Evolutionary conservation across 2,329 filamentous ascomycete genomes (phyloP).

Genomic region (Neofusicoccum sp.): DNA sequence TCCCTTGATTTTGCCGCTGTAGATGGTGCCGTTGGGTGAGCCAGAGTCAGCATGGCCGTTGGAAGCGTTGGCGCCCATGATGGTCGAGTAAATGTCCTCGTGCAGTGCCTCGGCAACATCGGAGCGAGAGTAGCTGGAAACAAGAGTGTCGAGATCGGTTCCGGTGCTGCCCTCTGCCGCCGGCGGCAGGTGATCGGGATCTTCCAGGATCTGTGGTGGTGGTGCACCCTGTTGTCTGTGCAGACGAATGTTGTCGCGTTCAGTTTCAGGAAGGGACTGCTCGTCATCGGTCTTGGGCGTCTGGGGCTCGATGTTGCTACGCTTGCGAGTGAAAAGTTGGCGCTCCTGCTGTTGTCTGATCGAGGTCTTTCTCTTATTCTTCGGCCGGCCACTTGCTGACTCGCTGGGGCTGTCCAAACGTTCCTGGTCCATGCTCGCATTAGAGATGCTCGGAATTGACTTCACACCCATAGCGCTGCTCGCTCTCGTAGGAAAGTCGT

Average conservation of each 20-base stretch:
- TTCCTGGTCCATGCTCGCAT: constrained; percentile 58
- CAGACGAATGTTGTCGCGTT: constrained; percentile 54
- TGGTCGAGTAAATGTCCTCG: constrained; percentile 73
- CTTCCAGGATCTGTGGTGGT: constrained; percentile 64
- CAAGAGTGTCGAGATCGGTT: constrained; percentile 79
- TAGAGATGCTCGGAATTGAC: constrained; percentile 82
- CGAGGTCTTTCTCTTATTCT: constrained; percentile 71
- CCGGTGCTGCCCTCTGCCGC: constrained; percentile 56
- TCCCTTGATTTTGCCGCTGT: constrained; percentile 67
- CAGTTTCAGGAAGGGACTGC: constrained; percentile 47
- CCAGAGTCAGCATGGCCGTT: constrained; percentile 63
- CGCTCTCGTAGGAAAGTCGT: constrained; percentile 68
- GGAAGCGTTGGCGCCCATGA: constrained; percentile 61
- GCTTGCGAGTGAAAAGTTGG: constrained; percentile 84
- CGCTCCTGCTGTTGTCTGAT: constrained; percentile 83
- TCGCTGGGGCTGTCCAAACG: constrained; percentile 58
- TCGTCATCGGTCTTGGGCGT: constrained; percentile 66
- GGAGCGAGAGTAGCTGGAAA: constrained; percentile 72
- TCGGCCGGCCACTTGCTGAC: constrained; percentile 60
- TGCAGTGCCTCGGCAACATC: constrained; percentile 71
- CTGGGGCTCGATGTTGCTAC: constrained; percentile 46
- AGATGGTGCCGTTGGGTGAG: constrained; percentile 51
- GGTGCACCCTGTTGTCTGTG: constrained; percentile 54
- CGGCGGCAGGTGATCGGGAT: constrained; percentile 62
- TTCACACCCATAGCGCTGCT: constrained; percentile 88